Conservation (phyloP, 257 asterid species). For the Plantago elongata region DNA sequence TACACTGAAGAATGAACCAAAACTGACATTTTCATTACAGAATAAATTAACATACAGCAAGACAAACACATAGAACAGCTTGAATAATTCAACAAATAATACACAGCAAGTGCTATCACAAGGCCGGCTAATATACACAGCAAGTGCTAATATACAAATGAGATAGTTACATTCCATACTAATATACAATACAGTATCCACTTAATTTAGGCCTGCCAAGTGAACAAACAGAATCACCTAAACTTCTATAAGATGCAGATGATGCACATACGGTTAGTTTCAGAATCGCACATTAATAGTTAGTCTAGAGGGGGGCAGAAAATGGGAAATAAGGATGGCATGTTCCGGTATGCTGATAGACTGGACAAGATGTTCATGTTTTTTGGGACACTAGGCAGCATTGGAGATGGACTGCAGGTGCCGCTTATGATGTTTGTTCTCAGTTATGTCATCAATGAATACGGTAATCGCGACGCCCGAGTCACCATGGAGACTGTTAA, state of each 20-base stretch:
- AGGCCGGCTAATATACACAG: conserved; percentile 43
- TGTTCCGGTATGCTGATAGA: conserved; percentile 69
- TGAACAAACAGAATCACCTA: background rate
- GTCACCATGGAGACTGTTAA: conserved; percentile 39
- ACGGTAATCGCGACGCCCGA: conserved; percentile 30
- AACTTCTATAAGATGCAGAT: conserved; percentile 24
- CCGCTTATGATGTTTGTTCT: conserved; percentile 79
- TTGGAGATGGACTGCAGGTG: conserved; percentile 88
- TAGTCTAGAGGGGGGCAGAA: conserved; percentile 16
- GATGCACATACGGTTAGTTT: background rate
- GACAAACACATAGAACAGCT: conserved; percentile 20
- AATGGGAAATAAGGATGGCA: conserved; percentile 46
- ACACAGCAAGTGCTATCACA: conserved; percentile 19
- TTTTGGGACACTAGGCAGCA: conserved; percentile 69
- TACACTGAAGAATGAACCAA: background rate
- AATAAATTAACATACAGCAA: conserved; percentile 9
- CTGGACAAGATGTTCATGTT: conserved; percentile 62
- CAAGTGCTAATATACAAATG: conserved; percentile 10
- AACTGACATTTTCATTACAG: background rate
- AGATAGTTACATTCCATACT: conserved; percentile 17
- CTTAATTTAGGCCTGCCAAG: conserved; percentile 41
- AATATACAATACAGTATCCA: conserved; percentile 20
- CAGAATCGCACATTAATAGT: conserved; percentile 13
- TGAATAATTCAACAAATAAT: conserved; percentile 14
- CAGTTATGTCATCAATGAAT: conserved; percentile 63